Evolutionary conservation across 352 stramenopile species (phyloP), one percentile per base, ranked within the genome.

Genomic region (Sclerospora graminicola): DNA sequence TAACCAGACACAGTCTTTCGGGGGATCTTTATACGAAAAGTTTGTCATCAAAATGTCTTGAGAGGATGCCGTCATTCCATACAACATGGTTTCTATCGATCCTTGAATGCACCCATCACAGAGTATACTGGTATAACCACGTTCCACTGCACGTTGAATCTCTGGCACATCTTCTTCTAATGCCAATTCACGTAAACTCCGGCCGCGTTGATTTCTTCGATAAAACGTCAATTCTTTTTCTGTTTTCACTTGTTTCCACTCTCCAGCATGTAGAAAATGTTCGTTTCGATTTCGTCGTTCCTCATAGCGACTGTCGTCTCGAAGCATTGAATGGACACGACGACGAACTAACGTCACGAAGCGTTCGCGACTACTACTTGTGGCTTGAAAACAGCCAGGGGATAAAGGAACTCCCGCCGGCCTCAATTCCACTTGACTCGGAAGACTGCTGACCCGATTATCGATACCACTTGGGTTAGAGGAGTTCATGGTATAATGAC

Each of bases 231-330:
- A 42, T 1, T 38, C 44, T 8, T 63, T 55, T 24, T 63, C 48
- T 6, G 35, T 50, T 21, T 62, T 64, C n/a, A 68, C 46, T 29
- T 58, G 48, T 47, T 66, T 69, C 71, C 71, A 84, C 32, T 82
- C 63, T 2, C 32, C 38, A 3, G 47, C 34, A 48, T 80, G 55
- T 6, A 81, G 44, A 1, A 66, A 51, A 5, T 48, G 49, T n/a
- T 60, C 50, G 36, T 53, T 50, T 42, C 54, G 31, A 57, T 38
- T 36, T 10, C 41, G 27, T 34, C 51, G 37, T 40, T 54, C 51
- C 0, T 20, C 18, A 4, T 37, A 57, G 7, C 14, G 43, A 27
- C 23, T 16, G 39, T 81, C 65, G 28, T 73, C 63, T 20, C 49
- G 48, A 5, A 75, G 56, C 8, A 61, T 34, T 1, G 54, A 43